Percentiles rank a stretch among this genome's conserved stretches.
Conservation (phyloP, 345 rosid species). For the Xanthoceras sorbifolium region DNA sequence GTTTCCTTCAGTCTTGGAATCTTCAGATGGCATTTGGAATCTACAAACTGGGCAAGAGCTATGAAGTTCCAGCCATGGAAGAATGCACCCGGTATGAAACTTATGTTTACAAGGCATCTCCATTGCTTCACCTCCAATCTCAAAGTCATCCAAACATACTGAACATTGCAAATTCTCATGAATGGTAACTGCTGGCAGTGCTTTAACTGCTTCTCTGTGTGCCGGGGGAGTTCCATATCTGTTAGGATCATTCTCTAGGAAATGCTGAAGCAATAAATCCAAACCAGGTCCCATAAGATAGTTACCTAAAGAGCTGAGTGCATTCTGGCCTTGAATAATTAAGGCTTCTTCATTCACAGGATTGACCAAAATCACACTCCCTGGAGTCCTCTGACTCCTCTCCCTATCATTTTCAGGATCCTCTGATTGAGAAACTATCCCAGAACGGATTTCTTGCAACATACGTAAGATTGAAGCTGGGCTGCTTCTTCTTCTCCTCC, state of each 20-base stretch:
- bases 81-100: slow-evolving; percentile 54
- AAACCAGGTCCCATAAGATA: slow-evolving; percentile 48
- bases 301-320: slow-evolving; percentile 31
- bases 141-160: slow-evolving; percentile 57
- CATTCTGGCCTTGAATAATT: slow-evolving; percentile 30
- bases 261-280: slow-evolving; percentile 42
- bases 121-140: slow-evolving; percentile 58
- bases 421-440: slow-evolving; percentile 12
- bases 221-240: slow-evolving; percentile 44
- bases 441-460: slow-evolving; percentile 31
- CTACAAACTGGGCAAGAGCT: slow-evolving; percentile 70
- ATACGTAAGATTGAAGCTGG: slow-evolving; percentile 21
- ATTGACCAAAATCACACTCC: slow-evolving; percentile 36
- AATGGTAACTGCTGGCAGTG: slow-evolving; percentile 38
- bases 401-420: slow-evolving; percentile 24
- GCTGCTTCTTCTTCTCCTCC: slow-evolving; percentile 33
- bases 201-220: slow-evolving; percentile 37
- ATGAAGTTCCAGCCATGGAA: slow-evolving; percentile 62
- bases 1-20: slow-evolving; percentile 25
- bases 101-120: slow-evolving; percentile 66
- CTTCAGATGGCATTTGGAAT: slow-evolving; percentile 38
- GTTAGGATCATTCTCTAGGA: slow-evolving; percentile 42
- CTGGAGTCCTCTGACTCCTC: slow-evolving; percentile 10
- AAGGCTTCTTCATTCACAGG: slow-evolving; percentile 41
- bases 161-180: slow-evolving; percentile 42